phyloP scores from a whole-genome alignment of 495 filamentous ascomycete species.

The Daldinia childiae region DNA sequence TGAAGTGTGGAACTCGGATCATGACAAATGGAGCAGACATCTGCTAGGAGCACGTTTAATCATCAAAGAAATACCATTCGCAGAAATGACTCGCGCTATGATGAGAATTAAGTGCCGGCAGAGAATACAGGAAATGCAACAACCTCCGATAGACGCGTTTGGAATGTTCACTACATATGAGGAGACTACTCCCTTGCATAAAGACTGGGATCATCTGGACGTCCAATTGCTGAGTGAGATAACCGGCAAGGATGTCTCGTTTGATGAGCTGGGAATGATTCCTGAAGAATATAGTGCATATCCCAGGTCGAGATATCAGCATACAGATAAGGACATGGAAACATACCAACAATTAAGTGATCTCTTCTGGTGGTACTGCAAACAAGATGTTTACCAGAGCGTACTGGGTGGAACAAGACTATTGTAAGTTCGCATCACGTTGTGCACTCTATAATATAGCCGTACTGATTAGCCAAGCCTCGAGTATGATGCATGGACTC shows the following conservation, averaged over 20 bases:
- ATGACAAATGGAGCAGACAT: conserved; percentile 94
- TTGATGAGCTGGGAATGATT: conserved; percentile 47
- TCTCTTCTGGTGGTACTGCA: conserved; percentile 95
- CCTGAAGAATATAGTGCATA: conserved; percentile 43
- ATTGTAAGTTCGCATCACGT: conserved; percentile 68
- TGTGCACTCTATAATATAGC: conserved; percentile 6
- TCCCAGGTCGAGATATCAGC: conserved; percentile 45
- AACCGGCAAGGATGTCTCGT: conserved; percentile 50
- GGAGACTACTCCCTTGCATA: conserved; percentile 40
- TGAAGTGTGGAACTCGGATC: conserved; percentile 93
- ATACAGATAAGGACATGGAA: conserved; percentile 77
- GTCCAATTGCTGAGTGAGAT: conserved; percentile 50
- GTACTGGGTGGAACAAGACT: conserved; percentile 84
- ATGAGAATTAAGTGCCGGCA: conserved; percentile 66
- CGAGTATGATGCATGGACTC: conserved; percentile 80
- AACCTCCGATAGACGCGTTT: conserved; percentile 36
- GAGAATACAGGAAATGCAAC: conserved; percentile 45
- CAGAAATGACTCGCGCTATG: conserved; percentile 70
- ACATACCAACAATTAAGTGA: conserved; percentile 83
- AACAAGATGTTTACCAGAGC: conserved; percentile 92
- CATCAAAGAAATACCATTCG: conserved; percentile 82
- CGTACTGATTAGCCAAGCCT: conserved; percentile 63
- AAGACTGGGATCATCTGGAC: conserved; percentile 49
- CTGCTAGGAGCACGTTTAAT: conserved; percentile 85
- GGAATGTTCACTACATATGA: conserved; percentile 40